A percentile compares a stretch with the other conserved stretches of the same genome.
phyloP scores from a whole-genome alignment of 148 eudicot genomes.

The Dysphania ambrosioides region DNA sequence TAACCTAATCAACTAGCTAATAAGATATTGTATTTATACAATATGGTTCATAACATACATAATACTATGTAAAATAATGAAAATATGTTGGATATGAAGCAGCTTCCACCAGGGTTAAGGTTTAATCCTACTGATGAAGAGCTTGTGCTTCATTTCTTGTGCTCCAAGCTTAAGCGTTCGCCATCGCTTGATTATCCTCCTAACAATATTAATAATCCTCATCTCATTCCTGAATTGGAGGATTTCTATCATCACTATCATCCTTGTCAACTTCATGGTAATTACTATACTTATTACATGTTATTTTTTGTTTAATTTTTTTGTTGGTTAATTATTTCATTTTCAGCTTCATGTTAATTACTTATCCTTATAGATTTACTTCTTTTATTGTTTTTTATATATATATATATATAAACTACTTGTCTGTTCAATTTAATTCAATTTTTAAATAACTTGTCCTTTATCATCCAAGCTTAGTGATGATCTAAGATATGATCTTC shows the following conservation, averaged over 20 bases:
- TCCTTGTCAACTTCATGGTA: constrained; percentile 23
- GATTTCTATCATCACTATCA: constrained; percentile 7
- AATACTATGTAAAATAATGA: constrained; percentile 1
- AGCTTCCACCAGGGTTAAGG: constrained; percentile 24
- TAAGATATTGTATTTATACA: too few relatives aligned
- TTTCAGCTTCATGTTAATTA: too few relatives aligned
- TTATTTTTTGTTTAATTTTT: background rate
- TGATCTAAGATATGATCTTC: background rate
- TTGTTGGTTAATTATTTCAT: background rate
- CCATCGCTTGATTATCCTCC: background rate
- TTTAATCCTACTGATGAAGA: constrained; percentile 26
- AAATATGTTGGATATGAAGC: background rate
- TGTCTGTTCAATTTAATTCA: too few relatives aligned
- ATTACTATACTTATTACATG: background rate
- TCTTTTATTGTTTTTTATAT: too few relatives aligned
- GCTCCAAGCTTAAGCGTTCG: constrained; percentile 7
- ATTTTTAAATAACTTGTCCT: background rate
- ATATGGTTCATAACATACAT: background rate
- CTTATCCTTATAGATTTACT: too few relatives aligned
- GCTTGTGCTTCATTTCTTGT: constrained; percentile 20
- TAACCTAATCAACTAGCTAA: too few relatives aligned
- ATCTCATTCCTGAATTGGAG: constrained; percentile 14
- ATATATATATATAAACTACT: too few relatives aligned
- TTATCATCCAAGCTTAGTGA: too few relatives aligned
- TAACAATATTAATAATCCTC: background rate